Conservation (phyloP, 352 stramenopile genomes). For the Aphanomyces astaci region DNA sequence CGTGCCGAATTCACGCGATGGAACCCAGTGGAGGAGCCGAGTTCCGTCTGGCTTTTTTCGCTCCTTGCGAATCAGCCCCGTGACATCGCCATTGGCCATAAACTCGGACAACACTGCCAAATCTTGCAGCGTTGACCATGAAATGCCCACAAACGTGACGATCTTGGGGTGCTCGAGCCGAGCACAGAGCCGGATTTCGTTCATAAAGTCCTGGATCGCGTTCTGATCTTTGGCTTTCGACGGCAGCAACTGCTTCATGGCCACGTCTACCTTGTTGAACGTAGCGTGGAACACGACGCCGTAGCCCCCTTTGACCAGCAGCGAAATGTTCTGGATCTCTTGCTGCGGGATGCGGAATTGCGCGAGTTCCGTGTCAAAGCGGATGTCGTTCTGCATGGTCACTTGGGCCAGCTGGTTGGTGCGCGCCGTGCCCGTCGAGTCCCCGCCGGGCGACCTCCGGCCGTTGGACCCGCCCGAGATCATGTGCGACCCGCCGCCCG, state of each 20-base stretch:
- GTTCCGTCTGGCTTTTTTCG: conserved; percentile 12
- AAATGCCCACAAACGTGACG: conserved; percentile 58
- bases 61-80: conserved; percentile 33
- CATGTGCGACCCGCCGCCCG: not conserved
- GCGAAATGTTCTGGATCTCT: conserved; percentile 45
- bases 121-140: conserved; percentile 58
- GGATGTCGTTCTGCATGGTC: conserved; percentile 35
- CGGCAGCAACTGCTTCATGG: conserved; percentile 50
- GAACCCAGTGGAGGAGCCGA: conserved; percentile 26
- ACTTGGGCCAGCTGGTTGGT: not conserved
- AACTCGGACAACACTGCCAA: conserved; percentile 54
- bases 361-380: conserved; percentile 39
- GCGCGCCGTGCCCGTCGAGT: conserved; percentile 24
- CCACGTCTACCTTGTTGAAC: conserved; percentile 61
- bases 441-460: not conserved
- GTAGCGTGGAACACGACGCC: conserved; percentile 61
- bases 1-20: not conserved
- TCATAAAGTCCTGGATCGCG: conserved; percentile 38
- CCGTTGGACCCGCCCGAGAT: conserved; percentile 23
- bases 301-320: conserved; percentile 56
- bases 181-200: conserved; percentile 51
- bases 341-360: conserved; percentile 42
- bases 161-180: conserved; percentile 70
- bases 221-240: conserved; percentile 40
- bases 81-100: conserved; percentile 60